Evolutionary conservation across 352 stramenopile genomes (phyloP).

Genomic region (Pythium monospermum): DNA sequence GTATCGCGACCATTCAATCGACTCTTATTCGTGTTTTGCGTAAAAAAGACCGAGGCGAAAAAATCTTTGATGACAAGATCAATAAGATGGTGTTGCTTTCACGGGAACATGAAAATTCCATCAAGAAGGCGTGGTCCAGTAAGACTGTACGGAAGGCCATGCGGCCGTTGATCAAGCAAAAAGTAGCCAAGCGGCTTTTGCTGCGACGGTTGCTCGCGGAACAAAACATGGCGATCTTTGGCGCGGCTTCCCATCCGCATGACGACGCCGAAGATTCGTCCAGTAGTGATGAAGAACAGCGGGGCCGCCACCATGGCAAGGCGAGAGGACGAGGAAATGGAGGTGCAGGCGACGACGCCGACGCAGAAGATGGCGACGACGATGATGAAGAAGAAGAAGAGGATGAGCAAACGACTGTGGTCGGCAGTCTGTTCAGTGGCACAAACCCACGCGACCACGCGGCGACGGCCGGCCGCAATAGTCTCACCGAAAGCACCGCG

Average conservation of each 20-base stretch:
- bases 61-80: slow-evolving; percentile 69
- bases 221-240: slow-evolving; percentile 44
- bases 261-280: slow-evolving; percentile 57
- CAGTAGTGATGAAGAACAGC: slow-evolving; percentile 78
- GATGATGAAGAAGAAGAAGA: slow-evolving; percentile 58
- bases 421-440: slow-evolving; percentile 71
- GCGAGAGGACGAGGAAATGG: too few species aligned
- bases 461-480: slow-evolving; percentile 16
- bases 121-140: slow-evolving; percentile 85
- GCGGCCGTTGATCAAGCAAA: slow-evolving; percentile 82
- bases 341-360: slow-evolving; percentile 31
- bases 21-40: slow-evolving; percentile 79
- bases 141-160: slow-evolving; percentile 85
- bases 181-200: slow-evolving; percentile 76
- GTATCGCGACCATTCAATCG: slow-evolving; percentile 81
- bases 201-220: slow-evolving; percentile 71
- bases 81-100: slow-evolving; percentile 83
- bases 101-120: slow-evolving; percentile 81
- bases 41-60: slow-evolving; percentile 71
- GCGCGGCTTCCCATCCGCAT: slow-evolving; percentile 25
- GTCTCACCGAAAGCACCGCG: slow-evolving; percentile 10
- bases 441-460: slow-evolving; percentile 53
- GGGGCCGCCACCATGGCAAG: too few species aligned
- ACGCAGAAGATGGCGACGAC: slow-evolving; percentile 36
- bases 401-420: slow-evolving; percentile 73